Percentiles rank a stretch among this genome's conserved stretches.
These are phyloP conservation scores for Phytophthora litchii DNA, from an alignment of 352 stramenopile species.

Conservation along the genomic window DNA sequence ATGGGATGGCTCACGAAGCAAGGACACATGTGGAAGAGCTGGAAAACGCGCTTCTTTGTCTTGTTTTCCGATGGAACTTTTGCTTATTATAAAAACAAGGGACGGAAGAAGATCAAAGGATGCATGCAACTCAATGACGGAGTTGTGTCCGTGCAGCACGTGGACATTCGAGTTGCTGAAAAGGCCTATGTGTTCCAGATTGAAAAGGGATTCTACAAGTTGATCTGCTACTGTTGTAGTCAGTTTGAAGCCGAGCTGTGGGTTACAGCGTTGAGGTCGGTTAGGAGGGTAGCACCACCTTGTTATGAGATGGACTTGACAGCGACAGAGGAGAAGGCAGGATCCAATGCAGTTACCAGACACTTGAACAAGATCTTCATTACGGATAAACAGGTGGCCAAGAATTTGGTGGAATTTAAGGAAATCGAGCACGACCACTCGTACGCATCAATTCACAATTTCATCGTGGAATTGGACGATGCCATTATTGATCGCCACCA, in stretches of 20 bases:
- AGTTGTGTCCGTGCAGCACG: conserved; percentile 81
- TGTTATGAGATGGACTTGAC: conserved; percentile 77
- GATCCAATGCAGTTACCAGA: conserved; percentile 53
- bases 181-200: conserved; percentile 85
- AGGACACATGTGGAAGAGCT: conserved; percentile 86
- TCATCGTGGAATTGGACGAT: conserved; percentile 71
- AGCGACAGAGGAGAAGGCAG: conserved; percentile 56
- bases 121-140: conserved; percentile 86
- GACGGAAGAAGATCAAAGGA: conserved; percentile 79
- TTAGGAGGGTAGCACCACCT: conserved; percentile 46
- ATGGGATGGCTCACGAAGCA: conserved; percentile 89
- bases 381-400: conserved; percentile 58
- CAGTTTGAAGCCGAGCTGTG: conserved; percentile 83
- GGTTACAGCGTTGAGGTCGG: conserved; percentile 66
- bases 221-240: conserved; percentile 82
- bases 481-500: conserved; percentile 73
- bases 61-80: conserved; percentile 83
- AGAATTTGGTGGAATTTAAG: conserved; percentile 63
- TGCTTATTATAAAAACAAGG: conserved; percentile 84
- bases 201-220: conserved; percentile 84
- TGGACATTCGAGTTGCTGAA: conserved; percentile 67
- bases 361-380: conserved; percentile 87
- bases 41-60: conserved; percentile 89
- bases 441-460: conserved; percentile 55
- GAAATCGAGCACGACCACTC: conserved; percentile 51